Base-by-base conservation (phyloP, 176 grass and related monocot species). In the Poa pratensis region DNA sequence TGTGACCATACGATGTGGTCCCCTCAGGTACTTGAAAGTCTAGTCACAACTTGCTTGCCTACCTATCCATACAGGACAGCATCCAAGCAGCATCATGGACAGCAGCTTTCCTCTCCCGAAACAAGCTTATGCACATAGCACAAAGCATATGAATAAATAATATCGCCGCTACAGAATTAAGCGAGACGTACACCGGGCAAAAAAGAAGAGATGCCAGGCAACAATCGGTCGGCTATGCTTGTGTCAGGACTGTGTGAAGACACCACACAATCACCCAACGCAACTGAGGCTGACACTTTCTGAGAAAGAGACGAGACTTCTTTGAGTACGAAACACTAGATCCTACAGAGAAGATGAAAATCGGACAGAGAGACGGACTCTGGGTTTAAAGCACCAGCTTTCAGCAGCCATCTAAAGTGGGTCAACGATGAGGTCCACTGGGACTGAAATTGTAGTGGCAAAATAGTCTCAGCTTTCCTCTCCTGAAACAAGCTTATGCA, bases 331-430 rank as follows among this genome's bases (percentile, higher is more conserved):
- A 32, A 49, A 15, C n/a, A 12, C 9, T 65, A 27, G 9, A 65
- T 19, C 60, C 18, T 65, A 48, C 3, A 80, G 23, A 30, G 20
- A 1, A 49, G 64, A 12, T 65, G 24, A 13, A 49, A 9, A 45
- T 1, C 9, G 27, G 42, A 43, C 8, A 43, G 42, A 43, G 2
- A 43, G 42, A 43, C 42, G 42, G 14, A 72, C 39, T 49, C 43
- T 13, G 10, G 23, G 15, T 32, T 72, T 71, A 16, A 52, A 42
- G 6, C 22, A 10, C 17, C 18, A 83, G 53, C 30, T 59, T 73
- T 73, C 42, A 73, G 71, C 15, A 45, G 42, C 42, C 57, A n/a
- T n/a, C 35, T 82, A 45, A 34, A 22, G 67, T 35, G 75, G 18
- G 4, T 2, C 49, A 73, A 81, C 51, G 32, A 43, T 42, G n/a